phyloP scores from a whole-genome alignment of 139 green algal species.

The Coccomyxa sp. region DNA sequence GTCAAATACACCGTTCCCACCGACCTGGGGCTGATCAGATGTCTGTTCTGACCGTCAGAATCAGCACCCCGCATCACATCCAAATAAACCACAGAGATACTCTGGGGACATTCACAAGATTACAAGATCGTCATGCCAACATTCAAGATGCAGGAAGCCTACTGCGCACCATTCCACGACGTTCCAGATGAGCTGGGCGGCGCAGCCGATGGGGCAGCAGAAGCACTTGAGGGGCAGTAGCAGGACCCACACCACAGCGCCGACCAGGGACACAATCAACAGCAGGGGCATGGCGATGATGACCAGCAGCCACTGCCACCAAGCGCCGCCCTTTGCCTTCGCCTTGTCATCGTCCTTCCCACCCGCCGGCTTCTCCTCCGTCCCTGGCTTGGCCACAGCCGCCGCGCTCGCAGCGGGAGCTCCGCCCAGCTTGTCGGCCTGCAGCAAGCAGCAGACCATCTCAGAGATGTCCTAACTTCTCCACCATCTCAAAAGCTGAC shows the following conservation, averaged over 20 bases:
- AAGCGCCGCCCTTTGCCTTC: slow-evolving; percentile 16
- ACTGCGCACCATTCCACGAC: slow-evolving; percentile 15
- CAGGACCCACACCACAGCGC: slow-evolving; percentile 38
- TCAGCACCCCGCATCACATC: too few species aligned
- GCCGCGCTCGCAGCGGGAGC: not conserved
- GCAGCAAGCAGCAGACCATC: not conserved
- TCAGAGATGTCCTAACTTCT: not conserved
- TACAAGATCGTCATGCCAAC: too few species aligned
- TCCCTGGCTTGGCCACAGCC: not conserved
- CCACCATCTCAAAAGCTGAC: not conserved
- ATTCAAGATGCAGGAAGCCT: too few species aligned
- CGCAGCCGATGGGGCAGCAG: slow-evolving; percentile 36
- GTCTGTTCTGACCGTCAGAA: too few species aligned
- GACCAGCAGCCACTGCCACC: slow-evolving; percentile 29
- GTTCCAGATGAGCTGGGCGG: slow-evolving; percentile 23
- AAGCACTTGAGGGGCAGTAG: slow-evolving; percentile 46
- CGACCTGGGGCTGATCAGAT: too few species aligned
- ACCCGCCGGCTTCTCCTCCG: not conserved
- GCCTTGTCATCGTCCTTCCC: not conserved
- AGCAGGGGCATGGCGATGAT: slow-evolving; percentile 36
- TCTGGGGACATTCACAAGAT: too few species aligned
- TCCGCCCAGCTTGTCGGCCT: not conserved
- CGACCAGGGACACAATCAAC: slow-evolving; percentile 27
- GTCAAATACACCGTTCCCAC: too few species aligned
- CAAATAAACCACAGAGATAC: too few species aligned